phyloP scores from a whole-genome alignment of 2,329 filamentous ascomycete species.

The Cladosporium phlei region DNA sequence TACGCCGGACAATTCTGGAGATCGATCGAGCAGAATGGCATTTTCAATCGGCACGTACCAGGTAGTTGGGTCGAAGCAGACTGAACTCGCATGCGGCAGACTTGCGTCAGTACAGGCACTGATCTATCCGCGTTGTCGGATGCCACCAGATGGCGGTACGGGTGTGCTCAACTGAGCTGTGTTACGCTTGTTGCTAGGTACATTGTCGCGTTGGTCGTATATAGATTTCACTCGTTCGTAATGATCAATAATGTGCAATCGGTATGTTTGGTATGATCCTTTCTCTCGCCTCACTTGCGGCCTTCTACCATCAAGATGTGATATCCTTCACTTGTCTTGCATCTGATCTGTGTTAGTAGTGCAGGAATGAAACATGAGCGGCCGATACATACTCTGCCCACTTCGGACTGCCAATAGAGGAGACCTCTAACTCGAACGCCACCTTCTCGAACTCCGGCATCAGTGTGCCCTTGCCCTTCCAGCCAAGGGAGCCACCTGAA shows the following conservation, averaged over 20 bases:
- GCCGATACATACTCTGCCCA: constrained; percentile 48
- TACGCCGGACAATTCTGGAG: constrained; percentile 3
- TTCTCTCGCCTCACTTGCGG: constrained; percentile 50
- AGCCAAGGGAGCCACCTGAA: constrained; percentile 64
- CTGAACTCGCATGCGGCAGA: too few relatives aligned
- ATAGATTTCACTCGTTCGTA: too few relatives aligned
- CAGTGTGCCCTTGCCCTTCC: constrained; percentile 65
- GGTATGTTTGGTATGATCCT: too few relatives aligned
- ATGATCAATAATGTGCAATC: too few relatives aligned
- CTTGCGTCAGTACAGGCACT: too few relatives aligned
- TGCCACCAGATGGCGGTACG: too few relatives aligned
- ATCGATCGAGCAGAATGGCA: not conserved
- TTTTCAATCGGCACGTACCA: not conserved
- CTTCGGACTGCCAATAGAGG: constrained; percentile 60
- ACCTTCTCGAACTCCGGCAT: constrained; percentile 67
- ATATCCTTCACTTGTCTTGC: constrained; percentile 71
- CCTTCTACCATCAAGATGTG: constrained; percentile 76
- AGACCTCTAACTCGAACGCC: constrained; percentile 64
- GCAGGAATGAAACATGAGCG: not conserved
- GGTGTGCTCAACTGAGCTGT: too few relatives aligned
- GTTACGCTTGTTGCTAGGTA: too few relatives aligned
- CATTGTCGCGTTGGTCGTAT: too few relatives aligned
- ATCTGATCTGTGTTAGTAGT: constrained; percentile 24
- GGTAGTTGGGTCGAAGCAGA: not conserved
- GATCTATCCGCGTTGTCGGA: too few relatives aligned